Percentiles rank a stretch among this genome's conserved stretches.
Evolutionary conservation across 2,329 filamentous ascomycete genomes (phyloP).

Genomic region (Claviceps spartinae): DNA sequence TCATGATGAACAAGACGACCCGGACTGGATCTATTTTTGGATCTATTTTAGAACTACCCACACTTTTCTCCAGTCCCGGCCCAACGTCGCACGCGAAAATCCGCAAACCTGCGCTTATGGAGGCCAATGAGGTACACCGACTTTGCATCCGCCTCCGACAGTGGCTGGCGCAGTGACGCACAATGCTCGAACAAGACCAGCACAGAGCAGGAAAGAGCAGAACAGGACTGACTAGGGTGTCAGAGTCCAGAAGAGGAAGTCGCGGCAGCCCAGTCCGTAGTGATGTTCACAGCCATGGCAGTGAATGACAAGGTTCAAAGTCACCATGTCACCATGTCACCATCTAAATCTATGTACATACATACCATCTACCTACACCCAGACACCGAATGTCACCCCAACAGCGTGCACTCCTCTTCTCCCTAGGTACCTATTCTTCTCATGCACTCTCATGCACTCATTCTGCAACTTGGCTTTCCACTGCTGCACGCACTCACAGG

Average conservation of each 20-base stretch:
- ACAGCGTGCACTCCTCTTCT: background rate
- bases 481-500: background rate
- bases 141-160: background rate
- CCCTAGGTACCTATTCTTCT: background rate
- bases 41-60: constrained; percentile 26
- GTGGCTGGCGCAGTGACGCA: background rate
- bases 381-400: no score
- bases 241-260: constrained; percentile 6
- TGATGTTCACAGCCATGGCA: background rate
- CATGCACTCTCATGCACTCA: background rate
- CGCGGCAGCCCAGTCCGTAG: constrained; percentile 1
- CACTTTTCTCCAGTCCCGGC: background rate
- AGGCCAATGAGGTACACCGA: constrained; percentile 21
- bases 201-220: background rate
- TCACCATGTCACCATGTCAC: constrained; percentile 4
- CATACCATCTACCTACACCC: no score
- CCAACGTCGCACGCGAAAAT: constrained; percentile 1
- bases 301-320: background rate
- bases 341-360: background rate
- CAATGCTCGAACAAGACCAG: background rate
- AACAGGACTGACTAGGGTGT: background rate
- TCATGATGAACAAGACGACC: constrained; percentile 10
- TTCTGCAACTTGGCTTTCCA: background rate
- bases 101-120: constrained; percentile 30
- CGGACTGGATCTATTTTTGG: constrained; percentile 27